Evolutionary conservation across 306 rosid species (phyloP), one percentile per base, ranked within the genome.

Genomic region (Lotus japonicus): DNA sequence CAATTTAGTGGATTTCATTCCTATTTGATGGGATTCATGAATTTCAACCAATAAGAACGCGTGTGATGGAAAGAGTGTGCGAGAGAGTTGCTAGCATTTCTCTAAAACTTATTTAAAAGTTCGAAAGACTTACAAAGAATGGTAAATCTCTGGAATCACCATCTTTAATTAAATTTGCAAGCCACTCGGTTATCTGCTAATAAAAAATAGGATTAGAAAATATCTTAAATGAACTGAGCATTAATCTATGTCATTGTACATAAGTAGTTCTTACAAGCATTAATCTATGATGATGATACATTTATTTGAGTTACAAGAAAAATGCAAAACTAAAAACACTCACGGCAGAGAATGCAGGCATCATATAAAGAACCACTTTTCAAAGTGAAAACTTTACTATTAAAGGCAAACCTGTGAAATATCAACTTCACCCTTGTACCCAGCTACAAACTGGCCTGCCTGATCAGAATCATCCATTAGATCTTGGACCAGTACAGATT

Each of bases 81-180:
- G 36, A 5, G 33, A 26, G 36, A 31, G 7, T 31, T 31, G 6
- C 36, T 31, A 31, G 36, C 7, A 0, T 31, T 31, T 31, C 7
- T 31, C 36, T 31, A 31, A 73, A 65, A 38, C 39, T 19, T 26
- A 50, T 64, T 38, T 38, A 44, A 6, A 42, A 19, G 63, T 56
- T 68, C 36, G 60, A 19, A 58, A 39, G 15, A 69, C 80, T 86
- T 88, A 94, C 99, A 79, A 84, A 87, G 74, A 81, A 83, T 15
- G 99, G 99, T 50, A 94, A 87, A 66, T 90, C 95, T 80, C 88
- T 84, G 15, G 86, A 72, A 82, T 90, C 99, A 6, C 99, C 99
- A 64, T 94, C 99, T 18, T 76, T 71, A 77, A 90, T 79, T 71
- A 83, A 83, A 54, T 80, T 82, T n/a, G 95, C 84, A 58, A 94